Evolutionary conservation across 2,329 filamentous ascomycete genomes (phyloP), one percentile per base, ranked within the genome.

Genomic region (Geosmithia flava): DNA sequence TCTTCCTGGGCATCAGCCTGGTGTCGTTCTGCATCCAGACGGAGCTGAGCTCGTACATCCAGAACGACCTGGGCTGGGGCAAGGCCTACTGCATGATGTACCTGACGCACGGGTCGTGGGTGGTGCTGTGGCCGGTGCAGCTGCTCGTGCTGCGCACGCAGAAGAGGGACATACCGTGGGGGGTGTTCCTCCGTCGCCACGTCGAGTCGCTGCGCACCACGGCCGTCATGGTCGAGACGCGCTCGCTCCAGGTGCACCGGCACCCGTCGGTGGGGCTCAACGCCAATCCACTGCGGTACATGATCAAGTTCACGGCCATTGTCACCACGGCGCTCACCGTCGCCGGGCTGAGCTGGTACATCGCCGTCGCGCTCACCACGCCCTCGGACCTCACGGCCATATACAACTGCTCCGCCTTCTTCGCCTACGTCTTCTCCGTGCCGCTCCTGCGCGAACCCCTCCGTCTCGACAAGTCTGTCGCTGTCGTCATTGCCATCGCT

Each of bases 41-140:
- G 3, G 91, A 97, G 72, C 88, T 95, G 48, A 91, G 90, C 11
- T 83, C 94, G 10, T 90, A 96, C 68, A 93, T 98, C 52, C 91
- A 97, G 69, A 83, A 91, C 62, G 82, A 93, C 51, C 68, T 96
- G 53, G 81, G 85, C 53, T 98, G 93, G 93, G 80, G 94, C 68
- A 98, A 98, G 71, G 87, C 93, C n/a, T 98, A 96, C 70, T 95
- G 88, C 72, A 98, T 98, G 93, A 80, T 98, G 74, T 96, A 95
- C 67, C 75, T 98, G 54, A 98, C 93, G 11, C 93, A 98, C 68
- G 86, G 91, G 48, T 95, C 89, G 2, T 98, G 93, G 93, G 65
- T 83, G 10, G 67, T 97, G 45, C 75, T 98, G 20, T 98, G 89
- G 87, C 91, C 90, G 0, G 68, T 78, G 11, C 89, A 95, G 65